Evolutionary conservation across 2,329 filamentous ascomycete genomes (phyloP).

Genomic region (Clathrospora elynae): DNA sequence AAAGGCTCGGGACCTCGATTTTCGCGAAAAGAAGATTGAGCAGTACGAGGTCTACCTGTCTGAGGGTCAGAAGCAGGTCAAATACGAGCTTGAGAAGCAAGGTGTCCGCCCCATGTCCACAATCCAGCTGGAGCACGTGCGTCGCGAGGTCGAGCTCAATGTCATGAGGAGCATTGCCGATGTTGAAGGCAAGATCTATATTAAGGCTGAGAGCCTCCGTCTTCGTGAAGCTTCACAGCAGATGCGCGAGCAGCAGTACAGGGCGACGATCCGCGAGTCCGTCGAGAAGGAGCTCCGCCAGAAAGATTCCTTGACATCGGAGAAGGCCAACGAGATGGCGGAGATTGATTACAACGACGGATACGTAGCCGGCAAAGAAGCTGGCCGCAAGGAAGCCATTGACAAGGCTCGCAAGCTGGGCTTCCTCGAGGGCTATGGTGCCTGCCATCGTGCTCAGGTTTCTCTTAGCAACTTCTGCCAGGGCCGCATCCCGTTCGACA

Average conservation of each 20-base stretch:
- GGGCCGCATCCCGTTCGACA: conserved; percentile 22
- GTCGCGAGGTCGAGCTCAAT: conserved; percentile 10
- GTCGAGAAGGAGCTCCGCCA: conserved; percentile 15
- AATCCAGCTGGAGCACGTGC: conserved; percentile 11
- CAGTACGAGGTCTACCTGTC: conserved; percentile 28
- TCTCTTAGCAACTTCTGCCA: conserved; percentile 17
- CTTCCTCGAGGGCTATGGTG: conserved; percentile 29
- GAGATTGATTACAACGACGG: conserved; percentile 21
- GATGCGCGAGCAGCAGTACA: conserved; percentile 30
- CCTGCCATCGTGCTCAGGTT: conserved; percentile 15
- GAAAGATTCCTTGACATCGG: background rate
- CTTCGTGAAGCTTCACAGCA: conserved; percentile 19
- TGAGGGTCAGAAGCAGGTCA: conserved; percentile 30
- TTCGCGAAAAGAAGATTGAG: conserved; percentile 19
- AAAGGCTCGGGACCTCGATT: conserved; percentile 14
- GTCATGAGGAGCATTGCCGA: conserved; percentile 6
- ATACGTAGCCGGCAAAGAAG: conserved; percentile 6
- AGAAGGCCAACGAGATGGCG: conserved; percentile 4
- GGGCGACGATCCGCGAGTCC: conserved; percentile 7
- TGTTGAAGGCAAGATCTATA: conserved; percentile 8
- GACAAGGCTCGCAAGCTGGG: conserved; percentile 2
- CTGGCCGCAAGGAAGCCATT: background rate
- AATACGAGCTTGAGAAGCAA: conserved; percentile 12
- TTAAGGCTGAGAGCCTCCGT: conserved; percentile 14
- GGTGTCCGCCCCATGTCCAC: conserved; percentile 15